Base-by-base conservation (phyloP, 305 asterid species). In the Coffea humblotiana region DNA sequence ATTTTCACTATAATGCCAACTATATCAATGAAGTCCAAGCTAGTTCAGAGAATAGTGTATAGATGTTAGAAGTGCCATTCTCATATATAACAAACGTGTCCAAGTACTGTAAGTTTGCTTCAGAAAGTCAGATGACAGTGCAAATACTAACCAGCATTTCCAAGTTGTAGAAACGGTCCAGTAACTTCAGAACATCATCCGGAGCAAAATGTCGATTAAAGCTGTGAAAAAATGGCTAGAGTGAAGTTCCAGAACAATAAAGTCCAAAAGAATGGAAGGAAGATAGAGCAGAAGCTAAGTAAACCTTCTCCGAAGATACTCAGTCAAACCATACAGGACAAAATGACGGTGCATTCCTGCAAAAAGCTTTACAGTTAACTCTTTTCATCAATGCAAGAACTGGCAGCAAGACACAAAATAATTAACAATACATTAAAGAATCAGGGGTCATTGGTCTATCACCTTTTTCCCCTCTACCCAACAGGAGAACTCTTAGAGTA, bases 91-190 rank as follows among this genome's bases (percentile, higher is more conserved):
- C 21, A 37, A 32, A 74, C 6, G 66, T 16, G 65, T 29, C n/a
- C 64, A 40, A 8, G 2, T 27, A 40, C 19, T 18, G 6, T 9
- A 11, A 3, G 43, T 5, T 40, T 40, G 43, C 43, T 40, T 40
- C 43, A 40, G 43, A 70, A 69, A 21, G 69, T 3, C 6, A 71
- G 45, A 23, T 2, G 73, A 78, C 48, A 43, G 18, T 19, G 51
- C 7, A 43, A 48, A 52, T 54, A 27, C 93, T 35, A 84, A 96
- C 98, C 95, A 96, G 88, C 97, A 91, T 89, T 77, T 96, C 98
- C 91, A 96, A 85, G 89, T 96, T 90, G 89, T 89, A 96, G 87
- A 96, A 96, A 49, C 97, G 96, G 61, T 90, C 96, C 78, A 96
- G 86, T 90, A 96, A 83, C 90, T 92, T 90, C 84, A 96, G 85